Evolutionary conservation across 331 rosid species (phyloP), one percentile per base, ranked within the genome.

Genomic region (Spiraea crenata): DNA sequence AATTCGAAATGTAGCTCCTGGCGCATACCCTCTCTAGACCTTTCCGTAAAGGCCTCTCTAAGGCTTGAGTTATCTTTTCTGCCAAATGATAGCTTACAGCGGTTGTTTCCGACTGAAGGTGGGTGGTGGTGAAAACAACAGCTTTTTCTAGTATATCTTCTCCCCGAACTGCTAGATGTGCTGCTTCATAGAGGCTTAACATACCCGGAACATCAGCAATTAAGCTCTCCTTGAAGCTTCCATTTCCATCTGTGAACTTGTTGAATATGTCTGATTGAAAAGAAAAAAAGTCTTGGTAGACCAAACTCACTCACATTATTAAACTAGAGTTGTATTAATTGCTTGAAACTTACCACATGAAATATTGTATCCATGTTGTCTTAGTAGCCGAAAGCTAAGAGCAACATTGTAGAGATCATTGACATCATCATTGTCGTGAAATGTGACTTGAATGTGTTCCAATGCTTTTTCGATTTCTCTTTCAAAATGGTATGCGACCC

Each of bases 111-210:
- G 69, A 50, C 69, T 69, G 9, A 41, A 79, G 79, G 13, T 79
- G 72, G 25, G 60, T 52, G 17, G 68, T 63, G 7, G 75, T 73
- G 49, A 68, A 79, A 9, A 14, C 46, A 15, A 73, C 42, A 0
- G 76, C 69, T 35, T 74, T 63, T 1, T 73, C 76, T 3, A 78
- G 71, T 19, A 73, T 14, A 3, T 61, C 72, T 25, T 79, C 82
- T 54, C 61, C 82, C 2, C 10, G 75, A 0, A 67, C 5, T 13
- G 72, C 7, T 4, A 67, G 61, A 67, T 73, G 66, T 17, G 75
- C 5, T 14, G 77, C 82, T 69, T 78, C 82, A 10, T 65, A 78
- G 9, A 78, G 52, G 63, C 74, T 72, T 3, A 78, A 14, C 79
- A 73, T 44, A 4, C 72, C 79, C 1, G 1, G 8, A 2, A 40